Evolutionary conservation across 768 basidiomycete genomes (phyloP), one percentile per base, ranked within the genome.

Genomic region (Mycena belliarum): DNA sequence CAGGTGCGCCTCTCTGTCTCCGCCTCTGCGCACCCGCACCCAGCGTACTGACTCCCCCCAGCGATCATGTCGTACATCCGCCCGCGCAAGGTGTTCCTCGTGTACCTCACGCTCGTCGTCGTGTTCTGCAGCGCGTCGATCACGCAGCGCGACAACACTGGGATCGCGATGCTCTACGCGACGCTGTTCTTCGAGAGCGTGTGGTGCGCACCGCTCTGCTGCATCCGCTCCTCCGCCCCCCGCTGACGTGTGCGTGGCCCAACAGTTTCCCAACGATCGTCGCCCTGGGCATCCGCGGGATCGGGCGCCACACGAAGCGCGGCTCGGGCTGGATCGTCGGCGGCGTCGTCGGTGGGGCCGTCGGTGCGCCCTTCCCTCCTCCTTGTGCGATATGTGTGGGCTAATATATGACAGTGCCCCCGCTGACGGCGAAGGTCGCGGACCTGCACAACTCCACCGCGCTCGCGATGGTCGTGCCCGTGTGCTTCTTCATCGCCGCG

Each of bases 231-330:
- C n/a, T n/a, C n/a, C n/a, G n/a, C n/a, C n/a, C n/a, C n/a, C n/a
- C n/a, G n/a, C n/a, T n/a, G n/a, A n/a, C n/a, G n/a, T n/a, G n/a
- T n/a, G n/a, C n/a, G n/a, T n/a, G n/a, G n/a, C n/a, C n/a, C n/a
- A n/a, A n/a, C n/a, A n/a, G n/a, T 28, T 73, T 73, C 70, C 72
- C 72, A 3, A 73, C 72, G 25, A 73, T 73, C 37, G 71, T 73
- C 14, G 71, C 69, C 0, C 52, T 73, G 8, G 72, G 71, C 1
- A 71, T 73, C 42, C 65, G 71, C 26, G 72, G 72, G 7, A 56
- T 73, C 29, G 72, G 72, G 9, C 61, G 63, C 25, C 72, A 73
- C 52, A 72, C 72, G 12, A 73, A 73, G 69, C 64, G 71, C 42
- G 72, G 65, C 3, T 64, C 69, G 9, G 71, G 71, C 4, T 70